Evolutionary conservation across 2,329 filamentous ascomycete species (phyloP).

Genomic region (Thelonectria rubi): DNA sequence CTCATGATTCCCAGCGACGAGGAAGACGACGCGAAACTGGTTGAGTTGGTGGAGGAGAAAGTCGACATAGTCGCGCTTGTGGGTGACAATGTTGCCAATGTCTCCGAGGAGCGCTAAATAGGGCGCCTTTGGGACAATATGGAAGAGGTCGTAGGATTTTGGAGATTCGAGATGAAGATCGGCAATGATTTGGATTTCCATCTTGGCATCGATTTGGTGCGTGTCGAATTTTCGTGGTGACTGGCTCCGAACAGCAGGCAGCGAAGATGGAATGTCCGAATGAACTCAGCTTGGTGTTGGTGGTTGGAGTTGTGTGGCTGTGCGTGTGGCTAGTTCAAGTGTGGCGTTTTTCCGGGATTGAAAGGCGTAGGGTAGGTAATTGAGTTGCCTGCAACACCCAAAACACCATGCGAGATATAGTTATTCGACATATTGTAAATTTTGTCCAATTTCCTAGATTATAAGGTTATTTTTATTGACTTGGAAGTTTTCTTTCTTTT

Average conservation of each 20-base stretch:
- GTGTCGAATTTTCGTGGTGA: neutral
- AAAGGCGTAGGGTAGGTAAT: no score
- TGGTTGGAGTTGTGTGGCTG: neutral
- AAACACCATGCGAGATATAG: no score
- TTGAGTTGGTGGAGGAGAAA: slow-evolving; percentile 60
- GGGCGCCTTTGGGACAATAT: slow-evolving; percentile 57
- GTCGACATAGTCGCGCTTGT: slow-evolving; percentile 46
- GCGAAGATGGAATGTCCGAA: neutral
- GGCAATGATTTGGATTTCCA: slow-evolving; percentile 58
- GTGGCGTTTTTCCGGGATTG: neutral
- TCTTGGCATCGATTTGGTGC: neutral
- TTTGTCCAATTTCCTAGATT: no score
- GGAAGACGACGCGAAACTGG: slow-evolving; percentile 59
- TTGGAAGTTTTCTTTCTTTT: no score
- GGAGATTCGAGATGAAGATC: slow-evolving; percentile 65
- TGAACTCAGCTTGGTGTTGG: neutral
- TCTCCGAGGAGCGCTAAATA: slow-evolving; percentile 66
- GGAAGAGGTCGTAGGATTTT: slow-evolving; percentile 59
- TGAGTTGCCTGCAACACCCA: no score
- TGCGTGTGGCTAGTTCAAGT: neutral
- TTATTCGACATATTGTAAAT: no score
- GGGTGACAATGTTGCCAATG: slow-evolving; percentile 56
- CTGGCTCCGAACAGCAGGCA: neutral
- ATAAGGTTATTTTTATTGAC: no score
- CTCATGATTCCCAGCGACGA: slow-evolving; percentile 67